Conservation (phyloP, 2,329 filamentous ascomycete genomes). For the Cadophora gregata region DNA sequence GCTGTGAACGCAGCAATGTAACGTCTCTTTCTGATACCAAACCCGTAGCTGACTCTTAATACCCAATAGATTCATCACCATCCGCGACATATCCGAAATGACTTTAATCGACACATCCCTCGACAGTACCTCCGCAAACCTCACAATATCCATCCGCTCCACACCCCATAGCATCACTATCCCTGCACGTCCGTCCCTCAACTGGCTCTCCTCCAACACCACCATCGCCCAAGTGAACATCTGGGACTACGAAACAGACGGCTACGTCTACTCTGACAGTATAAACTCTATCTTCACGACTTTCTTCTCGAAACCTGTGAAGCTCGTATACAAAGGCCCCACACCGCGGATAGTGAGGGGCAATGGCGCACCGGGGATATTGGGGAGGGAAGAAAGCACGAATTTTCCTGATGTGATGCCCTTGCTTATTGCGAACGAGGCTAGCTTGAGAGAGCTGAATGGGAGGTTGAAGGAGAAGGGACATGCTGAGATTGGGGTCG, state of each 20-base stretch:
- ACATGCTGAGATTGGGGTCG: slow-evolving; percentile 58
- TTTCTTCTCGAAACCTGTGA: slow-evolving; percentile 61
- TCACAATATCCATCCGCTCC: slow-evolving; percentile 54
- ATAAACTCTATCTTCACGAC: slow-evolving; percentile 60
- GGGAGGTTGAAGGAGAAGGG: slow-evolving; percentile 51
- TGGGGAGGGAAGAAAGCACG: slow-evolving; percentile 59
- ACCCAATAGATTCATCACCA: slow-evolving; percentile 61
- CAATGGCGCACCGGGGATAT: slow-evolving; percentile 58
- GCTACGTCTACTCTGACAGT: slow-evolving; percentile 56
- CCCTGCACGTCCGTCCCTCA: slow-evolving; percentile 57
- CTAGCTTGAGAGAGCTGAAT: slow-evolving; percentile 64
- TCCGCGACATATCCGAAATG: slow-evolving; percentile 65
- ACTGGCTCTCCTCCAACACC: slow-evolving; percentile 62
- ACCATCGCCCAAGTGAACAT: slow-evolving; percentile 57
- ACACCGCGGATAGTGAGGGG: slow-evolving; percentile 59
- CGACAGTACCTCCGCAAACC: slow-evolving; percentile 42
- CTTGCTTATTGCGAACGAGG: slow-evolving; percentile 59
- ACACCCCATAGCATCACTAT: slow-evolving; percentile 52
- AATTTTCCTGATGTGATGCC: slow-evolving; percentile 67
- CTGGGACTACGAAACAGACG: slow-evolving; percentile 64
- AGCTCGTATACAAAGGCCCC: slow-evolving; percentile 67
- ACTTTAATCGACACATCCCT: slow-evolving; percentile 64
- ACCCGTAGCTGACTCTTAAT: not conserved
- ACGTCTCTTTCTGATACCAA: not conserved
- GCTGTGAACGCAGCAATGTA: too few relatives aligned